Base-by-base conservation (phyloP, 2,329 filamentous ascomycete species). In the Fusarium nematophilum region DNA sequence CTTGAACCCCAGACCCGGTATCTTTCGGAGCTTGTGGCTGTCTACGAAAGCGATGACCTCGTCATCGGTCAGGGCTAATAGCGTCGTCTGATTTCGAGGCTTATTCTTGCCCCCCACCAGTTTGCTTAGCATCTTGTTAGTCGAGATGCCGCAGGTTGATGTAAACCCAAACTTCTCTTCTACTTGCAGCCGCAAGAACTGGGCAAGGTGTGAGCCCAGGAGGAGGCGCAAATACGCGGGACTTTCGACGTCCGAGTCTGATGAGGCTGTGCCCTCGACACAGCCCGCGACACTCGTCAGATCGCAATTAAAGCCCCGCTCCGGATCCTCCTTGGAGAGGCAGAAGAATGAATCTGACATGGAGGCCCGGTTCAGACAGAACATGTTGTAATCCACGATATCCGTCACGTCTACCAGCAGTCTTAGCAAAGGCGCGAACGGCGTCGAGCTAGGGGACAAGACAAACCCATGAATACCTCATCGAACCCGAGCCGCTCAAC, bases 401-500 rank as follows among this genome's bases (percentile, higher is more conserved):
- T 96, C 91, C 8, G 92, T 94, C 36, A 94, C 90, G 70, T 98
- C 92, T 76, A 91, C 75, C 70, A 34, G 30, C 27, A 14, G 25
- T 27, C 34, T 48, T 47, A 58, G 61, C 43, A 29, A 53, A 37
- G 40, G 11, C 47, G 34, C 11, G 11, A 38, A 36, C 25, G 34
- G 36, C 46, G 23, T 39, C 42, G 26, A 15, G 15, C 10, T n/a
- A 23, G 30, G 23, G n/a, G 13, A 8, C 14, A 21, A 48, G 34
- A 59, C 72, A 37, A 68, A 79, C 77, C 77, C 81, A 79, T 73
- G 39, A 80, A 80, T 43, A 96, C 89, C 80, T 98, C 95, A 72
- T 98, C 95, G 62, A 98, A 92, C 0, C 95, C 94, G 23, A 98
- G 78, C 17, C 90, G 85, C 76, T 98, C 93, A 2, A 89, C 88